Evolutionary conservation across 2,329 filamentous ascomycete genomes (phyloP), one percentile per base, ranked within the genome.

Genomic region (Colletotrichum brevisporum): DNA sequence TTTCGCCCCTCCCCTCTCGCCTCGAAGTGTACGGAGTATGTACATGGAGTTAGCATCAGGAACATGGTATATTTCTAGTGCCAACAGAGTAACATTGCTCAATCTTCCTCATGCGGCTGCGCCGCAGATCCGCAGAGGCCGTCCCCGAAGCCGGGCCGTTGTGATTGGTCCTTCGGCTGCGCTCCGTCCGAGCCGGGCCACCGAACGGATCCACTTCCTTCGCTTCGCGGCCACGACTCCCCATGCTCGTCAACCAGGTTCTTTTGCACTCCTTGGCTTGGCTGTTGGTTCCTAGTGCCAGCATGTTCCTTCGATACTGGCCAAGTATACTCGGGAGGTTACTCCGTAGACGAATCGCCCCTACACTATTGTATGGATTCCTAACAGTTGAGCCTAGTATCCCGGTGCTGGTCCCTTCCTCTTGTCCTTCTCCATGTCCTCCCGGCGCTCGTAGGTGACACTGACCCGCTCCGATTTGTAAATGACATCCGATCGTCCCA

Each of bases 391-490:
- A 31, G 12, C 13, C 31, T 58, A 51, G n/a, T 24, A 50, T 18
- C 24, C 51, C n/a, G 58, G 43, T 15, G 13, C 41, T 21, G 39
- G 16, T 5, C 18, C 15, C 6, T 16, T 12, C 6, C 36, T 21
- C 52, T n/a, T 48, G 21, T 59, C 41, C 41, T 58, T 26, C 15
- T 26, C 24, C 3, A 36, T 21, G 24, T 69, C 58, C 52, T 71
- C 70, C 10, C 71, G 69, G 16, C 51, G 50, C 24, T 73, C 50
- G 41, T 69, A 73, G 13, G 72, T 73, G 24, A 73, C 71, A 54
- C 72, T 73, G 24, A 73, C 71, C 36, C 67, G 64, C 36, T 61
- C 72, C 26, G 72, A 71, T 53, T 73, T 73, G 67, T 72, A 73
- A 45, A 73, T 73, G 45, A 68, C 67, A 5, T 72, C 54, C 31